These are phyloP conservation scores for Phialophora verrucosa DNA, from an alignment of 2,329 filamentous ascomycete genomes.

Conservation along the genomic window DNA sequence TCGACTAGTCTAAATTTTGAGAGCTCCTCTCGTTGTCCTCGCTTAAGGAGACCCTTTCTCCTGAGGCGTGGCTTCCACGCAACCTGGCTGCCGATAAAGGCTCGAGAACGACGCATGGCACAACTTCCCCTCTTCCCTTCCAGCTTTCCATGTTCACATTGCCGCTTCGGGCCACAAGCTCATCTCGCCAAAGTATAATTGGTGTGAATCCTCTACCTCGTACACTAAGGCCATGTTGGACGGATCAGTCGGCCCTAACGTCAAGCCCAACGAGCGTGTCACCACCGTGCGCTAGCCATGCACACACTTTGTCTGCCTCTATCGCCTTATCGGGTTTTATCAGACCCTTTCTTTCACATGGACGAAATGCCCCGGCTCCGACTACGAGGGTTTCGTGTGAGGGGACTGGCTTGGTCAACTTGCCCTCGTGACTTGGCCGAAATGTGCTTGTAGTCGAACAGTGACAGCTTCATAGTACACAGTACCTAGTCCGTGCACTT, in stretches of 20 bases:
- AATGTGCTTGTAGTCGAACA: background rate
- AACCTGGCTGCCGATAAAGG: background rate
- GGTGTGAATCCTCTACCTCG: conserved; percentile 9
- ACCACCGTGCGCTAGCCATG: conserved; percentile 7
- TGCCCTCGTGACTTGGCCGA: background rate
- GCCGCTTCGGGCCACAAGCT: background rate
- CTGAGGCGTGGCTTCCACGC: background rate
- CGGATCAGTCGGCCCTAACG: background rate
- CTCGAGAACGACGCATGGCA: conserved; percentile 14
- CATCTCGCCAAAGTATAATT: conserved; percentile 13
- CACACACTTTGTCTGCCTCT: background rate
- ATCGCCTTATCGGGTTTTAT: conserved; percentile 8
- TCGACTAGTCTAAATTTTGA: background rate
- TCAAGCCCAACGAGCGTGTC: conserved; percentile 13
- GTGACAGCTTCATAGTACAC: background rate
- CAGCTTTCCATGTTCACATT: background rate
- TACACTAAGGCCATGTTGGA: background rate
- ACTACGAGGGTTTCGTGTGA: background rate
- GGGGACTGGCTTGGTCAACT: conserved; percentile 6
- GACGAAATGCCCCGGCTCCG: background rate
- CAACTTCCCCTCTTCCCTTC: background rate
- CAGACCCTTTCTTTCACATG: background rate
- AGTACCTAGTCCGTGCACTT: background rate
- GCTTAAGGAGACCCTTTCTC: background rate
- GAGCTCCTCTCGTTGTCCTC: background rate